These are phyloP conservation scores for Fusarium nisikadoi DNA, from an alignment of 2,329 filamentous ascomycete genomes.

Conservation along the genomic window DNA sequence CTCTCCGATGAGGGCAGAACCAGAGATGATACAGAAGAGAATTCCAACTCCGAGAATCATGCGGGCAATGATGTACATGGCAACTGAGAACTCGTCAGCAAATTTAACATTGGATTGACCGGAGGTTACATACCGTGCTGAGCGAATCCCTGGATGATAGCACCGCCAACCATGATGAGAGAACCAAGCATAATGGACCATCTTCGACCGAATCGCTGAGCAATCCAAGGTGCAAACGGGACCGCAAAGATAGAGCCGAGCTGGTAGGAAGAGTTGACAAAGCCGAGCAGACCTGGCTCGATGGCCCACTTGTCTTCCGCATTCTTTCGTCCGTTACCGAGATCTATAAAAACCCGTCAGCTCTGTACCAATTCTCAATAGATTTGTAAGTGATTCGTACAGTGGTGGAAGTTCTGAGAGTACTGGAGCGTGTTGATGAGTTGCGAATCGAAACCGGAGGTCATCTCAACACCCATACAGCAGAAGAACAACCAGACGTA, in stretches of 20 bases:
- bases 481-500: constrained; percentile 64
- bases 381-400: constrained; percentile 29
- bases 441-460: constrained; percentile 65
- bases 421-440: constrained; percentile 56
- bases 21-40: constrained; percentile 67
- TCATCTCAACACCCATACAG: constrained; percentile 67
- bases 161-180: constrained; percentile 63
- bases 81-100: constrained; percentile 48
- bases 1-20: constrained; percentile 68
- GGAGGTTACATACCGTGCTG: constrained; percentile 46
- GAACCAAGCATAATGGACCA: constrained; percentile 67
- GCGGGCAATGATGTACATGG: constrained; percentile 70
- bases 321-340: constrained; percentile 32
- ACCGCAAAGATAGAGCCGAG: constrained; percentile 65
- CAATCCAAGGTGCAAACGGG: constrained; percentile 63
- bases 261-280: constrained; percentile 65
- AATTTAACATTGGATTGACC: accelerated
- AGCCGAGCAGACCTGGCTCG: constrained; percentile 52
- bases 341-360: constrained; percentile 15
- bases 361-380: accelerated
- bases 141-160: constrained; percentile 65
- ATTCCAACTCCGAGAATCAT: constrained; percentile 71
- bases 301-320: constrained; percentile 39
- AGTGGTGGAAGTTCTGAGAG: constrained; percentile 51
- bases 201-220: constrained; percentile 57